Conservation (phyloP, 176 grass and related monocot species). For the Carex parvula region DNA sequence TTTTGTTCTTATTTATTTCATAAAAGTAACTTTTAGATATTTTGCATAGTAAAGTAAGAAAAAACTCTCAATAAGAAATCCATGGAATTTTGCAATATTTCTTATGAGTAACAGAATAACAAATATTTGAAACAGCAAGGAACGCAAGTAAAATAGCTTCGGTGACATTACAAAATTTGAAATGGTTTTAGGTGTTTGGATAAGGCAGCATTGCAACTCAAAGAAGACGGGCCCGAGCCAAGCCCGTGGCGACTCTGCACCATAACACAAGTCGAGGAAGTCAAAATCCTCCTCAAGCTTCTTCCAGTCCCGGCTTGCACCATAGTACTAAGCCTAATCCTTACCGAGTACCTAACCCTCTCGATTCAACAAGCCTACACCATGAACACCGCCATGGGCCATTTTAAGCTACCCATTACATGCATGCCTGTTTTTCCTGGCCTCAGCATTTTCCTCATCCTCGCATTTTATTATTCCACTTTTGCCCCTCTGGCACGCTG, state of each 20-base stretch:
- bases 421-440: conserved; percentile 99
- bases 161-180: neutral
- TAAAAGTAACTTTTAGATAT: neutral
- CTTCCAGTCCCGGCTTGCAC: conserved; percentile 75
- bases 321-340: conserved; percentile 68
- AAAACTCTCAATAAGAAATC: no score
- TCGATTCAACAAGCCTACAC: conserved; percentile 94
- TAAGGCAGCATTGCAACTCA: conserved; percentile 65
- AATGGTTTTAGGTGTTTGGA: conserved; percentile 53
- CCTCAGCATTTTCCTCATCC: conserved; percentile 77
- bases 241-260: conserved; percentile 59
- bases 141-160: neutral
- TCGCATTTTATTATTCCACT: conserved; percentile 72
- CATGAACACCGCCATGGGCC: conserved; percentile 59
- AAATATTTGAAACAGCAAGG: neutral
- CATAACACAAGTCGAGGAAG: conserved; percentile 54
- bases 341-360: conserved; percentile 88
- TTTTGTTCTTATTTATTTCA: neutral
- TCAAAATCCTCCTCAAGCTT: conserved; percentile 83
- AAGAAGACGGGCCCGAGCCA: conserved; percentile 9
- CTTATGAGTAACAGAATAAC: no score
- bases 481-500: conserved; percentile 65
- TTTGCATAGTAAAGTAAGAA: no score
- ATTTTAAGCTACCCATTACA: conserved; percentile 60
- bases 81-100: no score